Conservation (phyloP, 2,329 filamentous ascomycete species). For the Colletotrichum chrysophilum region DNA sequence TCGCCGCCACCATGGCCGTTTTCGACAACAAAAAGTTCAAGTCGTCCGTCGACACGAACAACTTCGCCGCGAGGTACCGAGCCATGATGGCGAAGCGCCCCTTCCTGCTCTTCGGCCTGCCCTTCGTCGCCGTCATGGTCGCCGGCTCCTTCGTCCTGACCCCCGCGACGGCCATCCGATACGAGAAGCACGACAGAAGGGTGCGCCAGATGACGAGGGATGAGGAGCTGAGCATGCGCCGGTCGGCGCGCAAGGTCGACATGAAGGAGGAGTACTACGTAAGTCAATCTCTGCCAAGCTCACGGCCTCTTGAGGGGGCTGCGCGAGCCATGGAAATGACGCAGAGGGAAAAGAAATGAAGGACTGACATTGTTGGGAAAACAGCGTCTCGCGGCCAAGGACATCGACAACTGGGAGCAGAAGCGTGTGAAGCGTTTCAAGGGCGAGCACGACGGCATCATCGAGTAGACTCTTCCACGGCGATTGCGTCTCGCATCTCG, state of each 20-base stretch:
- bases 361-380: constrained; percentile 32
- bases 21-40: constrained; percentile 78
- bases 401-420: constrained; percentile 96
- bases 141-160: constrained; percentile 94
- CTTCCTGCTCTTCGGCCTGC: constrained; percentile 91
- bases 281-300: constrained; percentile 39
- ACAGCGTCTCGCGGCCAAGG: constrained; percentile 83
- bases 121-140: constrained; percentile 89
- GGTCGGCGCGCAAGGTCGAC: constrained; percentile 72
- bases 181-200: constrained; percentile 91
- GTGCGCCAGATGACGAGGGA: constrained; percentile 85
- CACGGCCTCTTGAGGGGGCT: neutral
- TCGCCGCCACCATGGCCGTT: constrained; percentile 54
- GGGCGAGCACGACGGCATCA: constrained; percentile 86
- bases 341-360: constrained; percentile 29
- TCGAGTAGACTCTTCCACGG: constrained; percentile 45
- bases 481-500: neutral
- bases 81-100: constrained; percentile 76
- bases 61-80: constrained; percentile 79
- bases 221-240: constrained; percentile 83
- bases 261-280: constrained; percentile 90
- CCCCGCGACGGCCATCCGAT: constrained; percentile 89
- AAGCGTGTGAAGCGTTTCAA: constrained; percentile 89
- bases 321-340: neutral
- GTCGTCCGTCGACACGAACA: constrained; percentile 67